phyloP scores from a whole-genome alignment of 1,139 yeast species.

The Entelexis paramagnoliae region DNA sequence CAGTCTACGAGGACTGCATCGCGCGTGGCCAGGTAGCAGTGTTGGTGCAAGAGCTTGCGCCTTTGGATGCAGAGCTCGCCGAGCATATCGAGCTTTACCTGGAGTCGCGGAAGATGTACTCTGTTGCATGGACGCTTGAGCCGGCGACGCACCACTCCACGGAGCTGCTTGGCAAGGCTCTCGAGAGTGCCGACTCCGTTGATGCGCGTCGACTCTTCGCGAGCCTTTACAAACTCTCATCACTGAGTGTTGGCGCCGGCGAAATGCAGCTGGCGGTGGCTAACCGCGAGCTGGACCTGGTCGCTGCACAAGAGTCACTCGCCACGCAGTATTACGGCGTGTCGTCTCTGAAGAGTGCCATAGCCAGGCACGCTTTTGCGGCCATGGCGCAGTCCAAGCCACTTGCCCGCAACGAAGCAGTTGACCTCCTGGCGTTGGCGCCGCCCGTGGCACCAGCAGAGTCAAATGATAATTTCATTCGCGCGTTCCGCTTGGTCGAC shows the following conservation, averaged over 20 bases:
- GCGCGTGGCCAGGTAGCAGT: not conserved
- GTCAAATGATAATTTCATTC: constrained; percentile 11
- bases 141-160: constrained; percentile 15
- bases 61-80: constrained; percentile 7
- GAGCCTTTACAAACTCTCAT: constrained; percentile 16
- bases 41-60: constrained; percentile 10
- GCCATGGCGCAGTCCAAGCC: not conserved
- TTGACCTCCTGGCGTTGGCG: constrained; percentile 18
- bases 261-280: constrained; percentile 6
- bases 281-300: constrained; percentile 9
- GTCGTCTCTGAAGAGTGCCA: not conserved
- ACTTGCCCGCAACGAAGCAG: constrained; percentile 8
- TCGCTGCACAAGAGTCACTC: constrained; percentile 13
- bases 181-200: not conserved
- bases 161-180: constrained; percentile 9
- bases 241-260: not conserved
- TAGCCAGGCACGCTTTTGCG: constrained; percentile 5
- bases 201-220: constrained; percentile 11
- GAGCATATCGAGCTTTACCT: constrained; percentile 11
- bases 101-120: constrained; percentile 4
- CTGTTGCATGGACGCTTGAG: constrained; percentile 19
- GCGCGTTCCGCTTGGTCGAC: constrained; percentile 14
- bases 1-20: constrained; percentile 12
- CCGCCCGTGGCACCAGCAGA: constrained; percentile 14
- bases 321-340: not conserved